phyloP scores from a whole-genome alignment of 768 basidiomycete genomes.

The Hygrophoropsis aurantiaca region DNA sequence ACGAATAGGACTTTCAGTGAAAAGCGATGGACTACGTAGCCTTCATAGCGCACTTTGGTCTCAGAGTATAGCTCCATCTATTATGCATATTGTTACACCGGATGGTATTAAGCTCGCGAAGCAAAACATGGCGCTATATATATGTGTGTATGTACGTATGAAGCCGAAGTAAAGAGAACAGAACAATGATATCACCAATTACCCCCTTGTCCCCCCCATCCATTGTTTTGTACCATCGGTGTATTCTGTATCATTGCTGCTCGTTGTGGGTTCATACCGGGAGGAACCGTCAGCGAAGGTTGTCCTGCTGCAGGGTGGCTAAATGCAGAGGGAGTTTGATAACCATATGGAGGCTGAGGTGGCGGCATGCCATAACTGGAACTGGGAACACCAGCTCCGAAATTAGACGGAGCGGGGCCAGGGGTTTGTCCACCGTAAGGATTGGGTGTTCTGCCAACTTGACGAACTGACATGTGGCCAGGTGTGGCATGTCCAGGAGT shows the following conservation, averaged over 20 bases:
- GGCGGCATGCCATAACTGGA: constrained; percentile 29
- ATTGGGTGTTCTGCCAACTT: constrained; percentile 73
- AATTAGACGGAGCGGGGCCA: constrained; percentile 38
- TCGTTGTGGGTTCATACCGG: constrained; percentile 67
- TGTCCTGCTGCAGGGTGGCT: constrained; percentile 41
- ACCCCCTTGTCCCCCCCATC: constrained; percentile 35
- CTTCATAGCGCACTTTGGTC: background rate
- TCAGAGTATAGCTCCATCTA: background rate
- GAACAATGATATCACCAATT: constrained; percentile 27
- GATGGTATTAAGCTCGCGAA: constrained; percentile 16
- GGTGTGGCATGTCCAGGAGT: constrained; percentile 75
- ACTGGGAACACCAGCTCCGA: constrained; percentile 25
- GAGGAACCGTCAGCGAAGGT: constrained; percentile 46
- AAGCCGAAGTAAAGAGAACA: constrained; percentile 12
- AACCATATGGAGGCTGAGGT: constrained; percentile 37
- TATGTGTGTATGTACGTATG: constrained; percentile 1
- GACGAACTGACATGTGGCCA: constrained; percentile 77
- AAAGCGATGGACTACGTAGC: too few relatives aligned
- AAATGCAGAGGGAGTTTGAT: constrained; percentile 37
- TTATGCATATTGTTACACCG: constrained; percentile 20
- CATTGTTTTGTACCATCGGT: too few relatives aligned
- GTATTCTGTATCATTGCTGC: constrained; percentile 62
- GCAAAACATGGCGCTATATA: background rate
- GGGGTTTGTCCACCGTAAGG: constrained; percentile 59
- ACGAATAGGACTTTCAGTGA: too few relatives aligned